phyloP scores from a whole-genome alignment of 2,329 filamentous ascomycete genomes.

The Claviceps pazoutovae region DNA sequence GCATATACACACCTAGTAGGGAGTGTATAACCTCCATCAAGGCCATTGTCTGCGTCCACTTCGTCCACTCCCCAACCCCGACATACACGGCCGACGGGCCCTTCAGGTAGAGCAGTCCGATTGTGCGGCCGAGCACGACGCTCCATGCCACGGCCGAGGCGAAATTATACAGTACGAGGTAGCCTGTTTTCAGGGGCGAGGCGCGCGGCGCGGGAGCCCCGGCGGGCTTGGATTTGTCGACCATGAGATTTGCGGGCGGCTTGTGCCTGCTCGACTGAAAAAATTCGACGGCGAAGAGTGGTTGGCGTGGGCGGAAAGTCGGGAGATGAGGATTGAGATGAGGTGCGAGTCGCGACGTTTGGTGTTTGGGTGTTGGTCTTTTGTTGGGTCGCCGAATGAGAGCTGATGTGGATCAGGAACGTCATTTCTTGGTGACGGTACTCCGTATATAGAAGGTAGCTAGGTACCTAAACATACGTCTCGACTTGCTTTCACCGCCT shows the following conservation, averaged over 20 bases:
- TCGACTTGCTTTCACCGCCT: neutral
- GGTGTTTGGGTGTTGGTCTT: too few relatives aligned
- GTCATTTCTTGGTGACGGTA: too few relatives aligned
- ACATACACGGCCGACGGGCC: constrained; percentile 46
- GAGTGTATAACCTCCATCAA: constrained; percentile 75
- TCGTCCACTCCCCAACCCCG: constrained; percentile 51
- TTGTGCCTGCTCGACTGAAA: too few relatives aligned
- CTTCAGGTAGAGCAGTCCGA: constrained; percentile 36
- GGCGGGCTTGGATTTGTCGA: neutral
- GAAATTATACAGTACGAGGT: constrained; percentile 78
- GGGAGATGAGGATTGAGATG: too few relatives aligned
- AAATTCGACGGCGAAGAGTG: too few relatives aligned
- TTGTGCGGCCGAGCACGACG: constrained; percentile 56
- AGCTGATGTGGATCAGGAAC: too few relatives aligned
- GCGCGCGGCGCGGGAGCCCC: neutral
- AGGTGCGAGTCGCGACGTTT: too few relatives aligned
- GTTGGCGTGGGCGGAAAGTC: too few relatives aligned
- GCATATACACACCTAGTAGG: constrained; percentile 44
- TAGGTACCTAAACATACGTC: neutral
- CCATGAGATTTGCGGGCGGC: neutral
- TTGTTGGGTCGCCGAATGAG: too few relatives aligned
- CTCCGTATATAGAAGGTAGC: too few relatives aligned
- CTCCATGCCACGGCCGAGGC: constrained; percentile 66
- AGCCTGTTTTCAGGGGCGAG: constrained; percentile 36
- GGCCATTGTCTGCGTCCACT: constrained; percentile 74